Evolutionary conservation across 148 eudicot species (phyloP).

Genomic region (Nyssa sinensis): DNA sequence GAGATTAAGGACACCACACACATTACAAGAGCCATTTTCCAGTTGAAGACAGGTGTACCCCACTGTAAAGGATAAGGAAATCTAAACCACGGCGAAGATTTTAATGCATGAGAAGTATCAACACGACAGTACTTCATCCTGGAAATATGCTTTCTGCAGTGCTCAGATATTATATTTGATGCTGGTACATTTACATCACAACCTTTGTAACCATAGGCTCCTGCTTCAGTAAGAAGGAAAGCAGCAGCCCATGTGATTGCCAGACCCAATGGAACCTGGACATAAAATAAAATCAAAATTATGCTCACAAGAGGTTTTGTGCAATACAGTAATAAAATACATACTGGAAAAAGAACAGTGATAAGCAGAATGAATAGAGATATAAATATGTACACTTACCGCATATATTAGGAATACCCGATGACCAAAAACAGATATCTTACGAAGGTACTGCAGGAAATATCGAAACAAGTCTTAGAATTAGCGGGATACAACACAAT

Average conservation of each 20-base stretch:
- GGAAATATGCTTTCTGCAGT: slow-evolving; percentile 76
- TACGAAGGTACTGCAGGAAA: slow-evolving; percentile 90
- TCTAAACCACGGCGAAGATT: slow-evolving; percentile 90
- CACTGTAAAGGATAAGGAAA: slow-evolving; percentile 97
- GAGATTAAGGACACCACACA: slow-evolving; percentile 86
- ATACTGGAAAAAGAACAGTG: background rate
- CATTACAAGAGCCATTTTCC: slow-evolving; percentile 98
- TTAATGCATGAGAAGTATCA: slow-evolving; percentile 90
- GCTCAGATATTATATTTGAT: slow-evolving; percentile 77
- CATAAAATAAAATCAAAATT: slow-evolving; percentile 6
- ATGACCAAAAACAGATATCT: slow-evolving; percentile 85
- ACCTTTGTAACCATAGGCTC: slow-evolving; percentile 79
- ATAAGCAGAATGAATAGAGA: slow-evolving; percentile 7
- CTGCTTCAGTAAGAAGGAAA: slow-evolving; percentile 85
- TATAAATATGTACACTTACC: slow-evolving; percentile 41
- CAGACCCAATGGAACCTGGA: slow-evolving; percentile 88
- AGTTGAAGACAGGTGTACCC: slow-evolving; percentile 83
- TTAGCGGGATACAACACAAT: background rate
- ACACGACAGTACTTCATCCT: slow-evolving; percentile 85
- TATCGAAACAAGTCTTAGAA: background rate
- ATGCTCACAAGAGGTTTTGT: background rate
- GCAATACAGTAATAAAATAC: background rate
- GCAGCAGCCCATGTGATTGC: slow-evolving; percentile 88
- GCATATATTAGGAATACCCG: slow-evolving; percentile 95
- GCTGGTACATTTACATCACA: slow-evolving; percentile 82